Base-by-base conservation (phyloP, 768 basidiomycete species). In the Lactarius psammicola region DNA sequence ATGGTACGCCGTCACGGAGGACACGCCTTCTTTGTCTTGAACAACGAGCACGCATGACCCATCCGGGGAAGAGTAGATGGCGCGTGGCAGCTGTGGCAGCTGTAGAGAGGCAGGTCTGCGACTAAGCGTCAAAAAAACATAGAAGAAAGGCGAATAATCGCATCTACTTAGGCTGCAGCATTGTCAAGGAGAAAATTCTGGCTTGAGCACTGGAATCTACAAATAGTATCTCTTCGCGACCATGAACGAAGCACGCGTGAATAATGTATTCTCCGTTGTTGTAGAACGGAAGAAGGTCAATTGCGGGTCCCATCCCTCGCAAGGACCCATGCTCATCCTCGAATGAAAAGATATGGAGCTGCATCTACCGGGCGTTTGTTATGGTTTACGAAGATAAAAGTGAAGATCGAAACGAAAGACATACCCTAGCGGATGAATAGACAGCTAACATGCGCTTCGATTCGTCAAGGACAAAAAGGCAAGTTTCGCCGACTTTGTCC, bases 131-230 rank as follows among this genome's bases (percentile, higher is more conserved):
- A 63, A 40, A 56, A 64, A 40, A 31, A 3, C 30, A 8, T 10
- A 15, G n/a, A 18, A 1, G 9, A 15, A 7, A 18, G 30, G 3
- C 0, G 42, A 46, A 8, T 34, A 36, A 17, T 2, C 15, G 7
- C 11, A 23, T 4, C 11, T 68, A 86, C 85, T 86, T 74, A 57
- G 84, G 84, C 49, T 84, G 81, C 60, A 82, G 78, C 0, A 83
- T 82, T 1, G 82, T 74, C 53, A 86, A 68, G 0, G 86, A 87
- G 65, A 80, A 87, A 18, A 87, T 77, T 31, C 85, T 75, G 1
- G 78, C 82, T 8, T 78, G 77, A 1, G 75, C 75, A 1, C 67
- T 69, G 1, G 77, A 76, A 63, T 87, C 86, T 1, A 86, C 74
- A 0, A 87, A 71, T 0, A 84, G 67, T 6, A 87, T 62, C 57